These are phyloP conservation scores for Rhodofomes roseus DNA, from an alignment of 1,284 basidiomycete species.

Conservation along the genomic window DNA sequence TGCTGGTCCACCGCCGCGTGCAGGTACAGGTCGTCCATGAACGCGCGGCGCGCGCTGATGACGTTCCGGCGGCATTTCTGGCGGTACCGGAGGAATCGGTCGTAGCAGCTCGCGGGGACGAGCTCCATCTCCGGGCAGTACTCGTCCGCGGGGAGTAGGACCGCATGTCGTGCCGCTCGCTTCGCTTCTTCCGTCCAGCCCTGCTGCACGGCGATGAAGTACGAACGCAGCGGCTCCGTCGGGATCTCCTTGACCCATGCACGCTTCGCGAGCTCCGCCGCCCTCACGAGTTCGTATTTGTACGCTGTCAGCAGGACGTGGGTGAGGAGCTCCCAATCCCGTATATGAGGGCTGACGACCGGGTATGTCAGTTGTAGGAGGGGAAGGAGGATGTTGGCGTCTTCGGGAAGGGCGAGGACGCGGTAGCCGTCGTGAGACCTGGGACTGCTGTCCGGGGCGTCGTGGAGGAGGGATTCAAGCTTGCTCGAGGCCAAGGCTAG, in stretches of 20 bases:
- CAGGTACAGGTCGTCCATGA: not conserved
- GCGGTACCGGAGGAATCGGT: slow-evolving; percentile 8
- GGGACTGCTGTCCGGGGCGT: not conserved
- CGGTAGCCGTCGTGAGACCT: not conserved
- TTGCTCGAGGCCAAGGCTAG: slow-evolving; percentile 4
- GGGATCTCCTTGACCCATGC: slow-evolving; percentile 6
- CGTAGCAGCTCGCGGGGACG: slow-evolving; percentile 10
- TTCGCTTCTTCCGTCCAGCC: slow-evolving; percentile 12
- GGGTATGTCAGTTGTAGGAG: slow-evolving; percentile 7
- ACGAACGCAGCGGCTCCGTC: slow-evolving; percentile 26
- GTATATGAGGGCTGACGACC: not conserved
- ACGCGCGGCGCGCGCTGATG: not conserved
- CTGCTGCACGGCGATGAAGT: slow-evolving; percentile 29
- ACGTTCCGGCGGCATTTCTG: not conserved
- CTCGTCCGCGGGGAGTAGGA: not conserved
- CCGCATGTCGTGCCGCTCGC: slow-evolving; percentile 1
- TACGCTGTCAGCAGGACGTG: slow-evolving; percentile 11
- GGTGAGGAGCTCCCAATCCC: not conserved
- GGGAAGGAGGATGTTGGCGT: not conserved
- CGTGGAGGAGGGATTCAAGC: not conserved
- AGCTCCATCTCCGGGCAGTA: slow-evolving; percentile 14
- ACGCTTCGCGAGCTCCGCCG: slow-evolving; percentile 4
- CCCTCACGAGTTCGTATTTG: slow-evolving; percentile 19
- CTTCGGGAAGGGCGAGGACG: not conserved
- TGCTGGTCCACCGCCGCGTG: not conserved